Conservation (phyloP, 2,329 filamentous ascomycete species). For the Phaeosphaeria sp. region DNA sequence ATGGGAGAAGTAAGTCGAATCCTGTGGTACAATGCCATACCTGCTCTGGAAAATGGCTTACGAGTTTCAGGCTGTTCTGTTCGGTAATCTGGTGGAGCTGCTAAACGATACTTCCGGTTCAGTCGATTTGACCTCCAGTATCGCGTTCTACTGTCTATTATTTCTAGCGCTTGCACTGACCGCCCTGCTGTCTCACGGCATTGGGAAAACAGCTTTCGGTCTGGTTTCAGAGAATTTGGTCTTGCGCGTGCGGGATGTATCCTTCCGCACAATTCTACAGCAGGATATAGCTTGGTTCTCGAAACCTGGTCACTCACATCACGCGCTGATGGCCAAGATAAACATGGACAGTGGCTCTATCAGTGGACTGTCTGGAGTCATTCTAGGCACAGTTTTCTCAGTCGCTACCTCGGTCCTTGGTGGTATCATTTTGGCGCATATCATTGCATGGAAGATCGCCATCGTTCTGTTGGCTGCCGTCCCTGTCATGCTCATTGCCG, state of each 20-base stretch:
- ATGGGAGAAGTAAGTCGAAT: conserved; percentile 59
- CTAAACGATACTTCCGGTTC: conserved; percentile 32
- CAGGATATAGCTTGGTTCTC: conserved; percentile 64
- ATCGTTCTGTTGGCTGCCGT: conserved; percentile 58
- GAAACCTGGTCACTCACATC: conserved; percentile 50
- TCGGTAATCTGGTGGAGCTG: conserved; percentile 39
- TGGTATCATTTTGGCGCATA: conserved; percentile 56
- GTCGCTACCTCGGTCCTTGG: conserved; percentile 56
- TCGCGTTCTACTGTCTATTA: conserved; percentile 56
- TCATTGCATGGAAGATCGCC: conserved; percentile 60
- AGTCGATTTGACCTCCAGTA: conserved; percentile 30
- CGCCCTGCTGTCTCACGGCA: conserved; percentile 54
- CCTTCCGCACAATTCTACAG: conserved; percentile 60
- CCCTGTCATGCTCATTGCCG: conserved; percentile 56
- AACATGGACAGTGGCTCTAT: conserved; percentile 58
- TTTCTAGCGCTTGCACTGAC: conserved; percentile 63
- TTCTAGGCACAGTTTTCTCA: conserved; percentile 59
- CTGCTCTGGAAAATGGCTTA: neutral
- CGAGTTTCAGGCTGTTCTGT: conserved; percentile 27
- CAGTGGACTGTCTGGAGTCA: conserved; percentile 57
- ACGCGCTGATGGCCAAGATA: conserved; percentile 55
- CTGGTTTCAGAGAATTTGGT: conserved; percentile 56
- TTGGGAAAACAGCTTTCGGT: conserved; percentile 57
- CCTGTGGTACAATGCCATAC: neutral
- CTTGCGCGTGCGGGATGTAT: conserved; percentile 52